Percentiles rank a stretch among this genome's conserved stretches.
Conservation (phyloP, 2,329 filamentous ascomycete genomes). For the Ceratocystis lukuohia region DNA sequence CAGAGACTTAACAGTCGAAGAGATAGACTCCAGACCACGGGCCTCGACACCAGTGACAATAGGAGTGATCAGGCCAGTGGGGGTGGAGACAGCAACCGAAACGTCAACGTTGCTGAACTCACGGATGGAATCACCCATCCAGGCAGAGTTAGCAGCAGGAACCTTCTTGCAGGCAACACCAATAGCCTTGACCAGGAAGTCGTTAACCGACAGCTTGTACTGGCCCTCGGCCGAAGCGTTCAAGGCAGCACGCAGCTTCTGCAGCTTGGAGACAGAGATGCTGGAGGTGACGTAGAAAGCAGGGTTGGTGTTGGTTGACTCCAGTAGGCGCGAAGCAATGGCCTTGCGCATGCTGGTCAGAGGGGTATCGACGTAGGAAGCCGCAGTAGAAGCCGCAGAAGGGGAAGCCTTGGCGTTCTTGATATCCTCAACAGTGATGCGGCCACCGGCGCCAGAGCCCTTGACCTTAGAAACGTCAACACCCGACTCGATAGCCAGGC, state of each 20-base stretch:
- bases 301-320: slow-evolving; percentile 86
- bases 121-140: slow-evolving; percentile 80
- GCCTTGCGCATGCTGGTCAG: slow-evolving; percentile 94
- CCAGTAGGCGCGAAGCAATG: slow-evolving; percentile 78
- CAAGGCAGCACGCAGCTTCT: slow-evolving; percentile 88
- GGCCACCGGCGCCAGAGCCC: slow-evolving; percentile 72
- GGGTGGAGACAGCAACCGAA: slow-evolving; percentile 88
- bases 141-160: slow-evolving; percentile 88
- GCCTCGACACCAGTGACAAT: slow-evolving; percentile 83
- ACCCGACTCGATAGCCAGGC: slow-evolving; percentile 72
- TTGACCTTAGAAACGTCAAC: slow-evolving; percentile 66
- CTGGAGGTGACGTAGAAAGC: slow-evolving; percentile 94
- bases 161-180: slow-evolving; percentile 83
- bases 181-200: slow-evolving; percentile 97
- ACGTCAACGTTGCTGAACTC: slow-evolving; percentile 90
- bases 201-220: slow-evolving; percentile 99
- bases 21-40: slow-evolving; percentile 81
- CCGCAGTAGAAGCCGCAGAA: slow-evolving; percentile 40
- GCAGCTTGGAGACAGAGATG: slow-evolving; percentile 84
- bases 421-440: slow-evolving; percentile 83
- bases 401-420: slow-evolving; percentile 63
- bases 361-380: slow-evolving; percentile 71
- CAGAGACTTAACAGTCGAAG: slow-evolving; percentile 81
- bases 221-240: slow-evolving; percentile 80
- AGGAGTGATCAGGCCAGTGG: slow-evolving; percentile 87